Base-by-base conservation (phyloP, 176 grass and related monocot genomes). In the Triticum timopheevii region DNA sequence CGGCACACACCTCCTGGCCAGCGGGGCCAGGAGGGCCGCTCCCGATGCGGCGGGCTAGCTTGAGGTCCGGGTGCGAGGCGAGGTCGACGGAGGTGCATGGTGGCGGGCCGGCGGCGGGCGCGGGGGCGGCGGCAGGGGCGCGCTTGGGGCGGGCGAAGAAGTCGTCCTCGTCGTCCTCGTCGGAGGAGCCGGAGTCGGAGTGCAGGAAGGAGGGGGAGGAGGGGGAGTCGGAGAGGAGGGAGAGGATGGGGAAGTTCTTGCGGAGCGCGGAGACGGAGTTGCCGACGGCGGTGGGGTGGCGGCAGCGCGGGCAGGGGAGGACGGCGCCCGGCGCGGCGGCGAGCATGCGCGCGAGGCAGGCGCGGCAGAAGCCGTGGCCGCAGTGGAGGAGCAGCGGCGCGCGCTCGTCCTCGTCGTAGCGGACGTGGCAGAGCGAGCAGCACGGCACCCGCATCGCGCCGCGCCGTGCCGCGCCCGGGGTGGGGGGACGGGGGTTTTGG, bases 331-430 rank as follows among this genome's bases (percentile, higher is more conserved):
- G 50, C 13, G 92, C 76, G 39, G 90, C 75, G 25, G 94, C 88
- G 47, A 99, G 95, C 97, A 97, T 92, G 85, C 86, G 87, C 19
- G 94, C 85, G 35, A 99, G 97, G 92, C 97, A 99, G 19, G 89
- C 85, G 84, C 90, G 90, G 90, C 97, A 99, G 94, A 99, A 99
- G 75, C 97, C 94, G 65, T 99, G 97, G 68, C 97, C 97, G 89
- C 97, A 99, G 92, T 94, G 90, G 85, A 99, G 94, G 5, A 99
- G 94, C 42, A 99, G 92, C 61, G 97, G 94, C 13, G 83, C 69
- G 49, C 82, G 94, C 90, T 99, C 97, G 24, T 94, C 97, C 88
- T 99, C 97, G 63, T 99, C 97, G 85, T 99, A 99, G 58, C 93
- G 77, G 13, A 81, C 75, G 83, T 92, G 89, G 87, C 97, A 99